phyloP scores from a whole-genome alignment of 2,329 filamentous ascomycete species.

The Hymenoscyphus occultus region DNA sequence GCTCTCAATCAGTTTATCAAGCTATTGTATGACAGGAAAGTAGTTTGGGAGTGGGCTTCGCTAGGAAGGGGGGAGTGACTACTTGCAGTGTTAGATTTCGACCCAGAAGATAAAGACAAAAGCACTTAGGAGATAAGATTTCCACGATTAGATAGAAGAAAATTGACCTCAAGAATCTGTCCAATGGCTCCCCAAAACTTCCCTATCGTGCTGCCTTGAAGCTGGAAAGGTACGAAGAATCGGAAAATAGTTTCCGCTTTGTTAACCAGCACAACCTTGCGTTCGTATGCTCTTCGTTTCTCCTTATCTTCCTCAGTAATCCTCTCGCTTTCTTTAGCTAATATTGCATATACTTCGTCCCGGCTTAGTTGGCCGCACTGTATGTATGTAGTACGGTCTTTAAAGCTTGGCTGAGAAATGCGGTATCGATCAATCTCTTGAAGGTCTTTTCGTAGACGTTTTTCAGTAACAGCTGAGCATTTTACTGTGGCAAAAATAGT shows the following conservation, averaged over 20 bases:
- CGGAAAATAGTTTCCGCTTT: neutral
- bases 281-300: neutral
- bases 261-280: neutral
- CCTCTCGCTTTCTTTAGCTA: neutral
- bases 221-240: neutral
- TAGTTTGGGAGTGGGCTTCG: neutral
- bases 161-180: neutral
- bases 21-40: neutral
- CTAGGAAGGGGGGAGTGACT: too few species aligned
- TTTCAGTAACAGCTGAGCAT: neutral
- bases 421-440: neutral
- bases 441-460: neutral
- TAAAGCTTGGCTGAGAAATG: neutral
- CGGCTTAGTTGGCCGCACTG: neutral
- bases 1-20: neutral
- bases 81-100: neutral
- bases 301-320: neutral
- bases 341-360: neutral
- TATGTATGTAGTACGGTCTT: neutral
- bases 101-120: neutral
- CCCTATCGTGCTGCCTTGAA: neutral
- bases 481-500: neutral
- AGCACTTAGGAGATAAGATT: neutral
- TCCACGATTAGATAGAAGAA: neutral
- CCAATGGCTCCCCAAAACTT: neutral